phyloP scores from a whole-genome alignment of 2,329 filamentous ascomycete species.

The Aspergillus nomiae region DNA sequence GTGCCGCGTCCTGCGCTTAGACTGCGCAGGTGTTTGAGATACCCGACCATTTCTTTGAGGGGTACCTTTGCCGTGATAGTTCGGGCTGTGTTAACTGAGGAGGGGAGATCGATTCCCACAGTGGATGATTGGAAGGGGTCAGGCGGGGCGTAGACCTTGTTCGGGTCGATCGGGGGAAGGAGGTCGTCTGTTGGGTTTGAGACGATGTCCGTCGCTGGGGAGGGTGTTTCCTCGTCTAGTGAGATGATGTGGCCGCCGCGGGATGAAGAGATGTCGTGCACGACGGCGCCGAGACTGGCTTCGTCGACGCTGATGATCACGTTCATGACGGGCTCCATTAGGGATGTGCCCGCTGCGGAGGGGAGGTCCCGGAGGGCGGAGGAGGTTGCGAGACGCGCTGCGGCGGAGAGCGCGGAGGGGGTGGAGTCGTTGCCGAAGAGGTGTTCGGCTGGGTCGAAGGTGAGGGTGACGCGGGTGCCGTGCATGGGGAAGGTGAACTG shows the following conservation, averaged over 20 bases:
- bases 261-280: conserved; percentile 76
- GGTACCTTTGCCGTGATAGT: conserved; percentile 85
- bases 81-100: conserved; percentile 49
- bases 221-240: conserved; percentile 56
- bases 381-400: conserved; percentile 67
- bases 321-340: conserved; percentile 94
- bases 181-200: conserved; percentile 30
- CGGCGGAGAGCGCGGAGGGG: conserved; percentile 68
- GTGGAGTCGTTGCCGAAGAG: conserved; percentile 69
- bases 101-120: conserved; percentile 26
- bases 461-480: conserved; percentile 69
- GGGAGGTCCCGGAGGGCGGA: conserved; percentile 63
- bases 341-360: conserved; percentile 55
- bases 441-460: conserved; percentile 66
- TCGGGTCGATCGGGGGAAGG: conserved; percentile 62
- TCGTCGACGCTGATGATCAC: conserved; percentile 86
- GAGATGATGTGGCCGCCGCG: conserved; percentile 75
- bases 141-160: conserved; percentile 79
- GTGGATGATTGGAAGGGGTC: conserved; percentile 67
- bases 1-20: conserved; percentile 83
- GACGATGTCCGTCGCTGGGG: conserved; percentile 31
- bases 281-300: conserved; percentile 74
- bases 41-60: conserved; percentile 94
- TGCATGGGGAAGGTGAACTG: conserved; percentile 79
- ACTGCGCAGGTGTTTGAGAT: conserved; percentile 83